Evolutionary conservation across 2,329 filamentous ascomycete species (phyloP).

Genomic region (Fusarium equiseti): DNA sequence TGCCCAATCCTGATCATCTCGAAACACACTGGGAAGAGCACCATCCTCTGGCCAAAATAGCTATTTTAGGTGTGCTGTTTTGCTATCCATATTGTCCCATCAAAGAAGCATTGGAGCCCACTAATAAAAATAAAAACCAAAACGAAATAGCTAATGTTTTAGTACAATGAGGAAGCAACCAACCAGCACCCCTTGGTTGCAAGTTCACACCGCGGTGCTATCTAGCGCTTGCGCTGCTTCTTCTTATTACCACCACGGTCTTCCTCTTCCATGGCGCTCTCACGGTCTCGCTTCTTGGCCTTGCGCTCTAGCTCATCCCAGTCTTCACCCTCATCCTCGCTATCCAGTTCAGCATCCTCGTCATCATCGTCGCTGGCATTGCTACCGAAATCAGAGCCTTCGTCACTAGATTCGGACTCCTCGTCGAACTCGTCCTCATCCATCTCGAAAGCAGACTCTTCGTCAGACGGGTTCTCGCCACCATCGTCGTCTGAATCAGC

Average conservation of each 20-base stretch:
- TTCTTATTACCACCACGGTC: slow-evolving; percentile 77
- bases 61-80: slow-evolving; percentile 8
- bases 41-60: slow-evolving; percentile 6
- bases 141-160: slow-evolving; percentile 27
- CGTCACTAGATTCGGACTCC: slow-evolving; percentile 79
- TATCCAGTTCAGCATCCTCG: slow-evolving; percentile 71
- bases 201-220: slow-evolving; percentile 3
- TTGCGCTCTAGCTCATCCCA: slow-evolving; percentile 97
- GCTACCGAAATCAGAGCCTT: slow-evolving; percentile 93
- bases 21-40: slow-evolving; percentile 6
- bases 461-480: slow-evolving; percentile 80
- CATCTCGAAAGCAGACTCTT: slow-evolving; percentile 94
- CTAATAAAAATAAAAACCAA: slow-evolving; percentile 20
- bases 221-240: slow-evolving; percentile 65
- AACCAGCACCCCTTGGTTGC: slow-evolving; percentile 11
- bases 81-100: slow-evolving; percentile 4
- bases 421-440: slow-evolving; percentile 88
- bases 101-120: background rate
- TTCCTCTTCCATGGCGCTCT: slow-evolving; percentile 65
- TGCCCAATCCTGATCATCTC: slow-evolving; percentile 23
- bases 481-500: slow-evolving; percentile 90
- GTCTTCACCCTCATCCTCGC: slow-evolving; percentile 84
- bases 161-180: slow-evolving; percentile 32
- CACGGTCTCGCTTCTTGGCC: slow-evolving; percentile 85
- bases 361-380: slow-evolving; percentile 88